These are phyloP conservation scores for Ogataea polymorpha DNA, from an alignment of 805 yeast genomes.

Conservation along the genomic window DNA sequence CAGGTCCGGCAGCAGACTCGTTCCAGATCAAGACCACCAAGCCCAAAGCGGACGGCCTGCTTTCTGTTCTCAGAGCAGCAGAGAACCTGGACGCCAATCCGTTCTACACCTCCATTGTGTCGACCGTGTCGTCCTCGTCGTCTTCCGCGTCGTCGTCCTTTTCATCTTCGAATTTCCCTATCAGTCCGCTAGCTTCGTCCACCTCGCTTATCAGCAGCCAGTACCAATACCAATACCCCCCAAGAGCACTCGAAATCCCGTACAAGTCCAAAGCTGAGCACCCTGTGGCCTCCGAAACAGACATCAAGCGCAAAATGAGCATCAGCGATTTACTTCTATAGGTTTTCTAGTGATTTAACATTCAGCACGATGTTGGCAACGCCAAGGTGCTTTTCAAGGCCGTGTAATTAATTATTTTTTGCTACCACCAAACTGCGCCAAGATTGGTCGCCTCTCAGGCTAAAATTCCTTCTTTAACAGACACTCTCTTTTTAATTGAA, in stretches of 20 bases:
- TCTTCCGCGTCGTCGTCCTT: conserved; percentile 10
- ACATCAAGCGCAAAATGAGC: conserved; percentile 25
- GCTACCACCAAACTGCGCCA: not conserved
- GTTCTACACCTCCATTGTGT: conserved; percentile 6
- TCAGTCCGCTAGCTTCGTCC: conserved; percentile 11
- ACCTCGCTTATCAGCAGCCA: conserved; percentile 6
- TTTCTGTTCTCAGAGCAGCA: conserved; percentile 28
- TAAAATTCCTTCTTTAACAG: not conserved
- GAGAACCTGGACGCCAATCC: conserved; percentile 18
- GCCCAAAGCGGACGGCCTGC: conserved; percentile 20
- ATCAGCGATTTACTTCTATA: conserved; percentile 21
- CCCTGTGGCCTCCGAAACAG: conserved; percentile 9
- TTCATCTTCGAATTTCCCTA: conserved; percentile 4
- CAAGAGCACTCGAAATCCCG: conserved; percentile 9
- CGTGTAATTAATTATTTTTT: not conserved
- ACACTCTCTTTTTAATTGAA: not conserved
- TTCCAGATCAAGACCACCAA: conserved; percentile 1
- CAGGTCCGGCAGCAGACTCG: not conserved
- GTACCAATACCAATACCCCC: conserved; percentile 10
- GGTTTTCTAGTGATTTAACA: not conserved
- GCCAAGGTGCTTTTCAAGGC: not conserved
- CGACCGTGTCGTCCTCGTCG: conserved; percentile 10
- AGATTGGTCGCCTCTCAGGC: not conserved
- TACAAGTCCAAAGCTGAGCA: conserved; percentile 2
- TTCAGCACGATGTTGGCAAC: not conserved